phyloP scores from a whole-genome alignment of 2,329 filamentous ascomycete species.

The Rugonectria rugulosa region DNA sequence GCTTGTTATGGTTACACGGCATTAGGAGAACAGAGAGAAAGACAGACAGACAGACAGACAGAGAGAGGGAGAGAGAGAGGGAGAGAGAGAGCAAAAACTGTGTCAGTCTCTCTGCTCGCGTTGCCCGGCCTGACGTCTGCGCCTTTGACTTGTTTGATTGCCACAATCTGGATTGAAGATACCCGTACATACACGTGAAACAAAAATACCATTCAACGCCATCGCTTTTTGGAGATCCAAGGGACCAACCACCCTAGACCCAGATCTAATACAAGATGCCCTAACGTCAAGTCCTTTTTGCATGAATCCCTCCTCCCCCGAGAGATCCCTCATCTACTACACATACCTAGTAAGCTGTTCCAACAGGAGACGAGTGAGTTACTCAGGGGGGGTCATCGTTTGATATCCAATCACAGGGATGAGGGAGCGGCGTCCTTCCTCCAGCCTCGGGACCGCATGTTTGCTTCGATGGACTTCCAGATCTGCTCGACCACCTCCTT shows the following conservation, averaged over 20 bases:
- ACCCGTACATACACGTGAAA: slow-evolving; percentile 14
- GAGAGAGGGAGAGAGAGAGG: too few species aligned
- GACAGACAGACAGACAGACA: too few species aligned
- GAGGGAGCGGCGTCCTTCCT: slow-evolving; percentile 72
- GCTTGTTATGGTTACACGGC: too few species aligned
- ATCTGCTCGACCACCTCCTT: slow-evolving; percentile 91
- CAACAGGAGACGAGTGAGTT: too few species aligned
- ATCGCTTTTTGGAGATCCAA: slow-evolving; percentile 36
- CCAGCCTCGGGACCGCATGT: slow-evolving; percentile 89
- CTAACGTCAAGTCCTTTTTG: slow-evolving; percentile 10
- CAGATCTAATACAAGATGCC: slow-evolving; percentile 27
- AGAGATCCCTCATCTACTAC: too few species aligned
- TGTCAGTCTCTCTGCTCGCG: too few species aligned
- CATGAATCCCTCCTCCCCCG: slow-evolving; percentile 14
- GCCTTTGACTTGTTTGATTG: too few species aligned
- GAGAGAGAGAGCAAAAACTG: background rate
- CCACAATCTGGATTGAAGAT: too few species aligned
- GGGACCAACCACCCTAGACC: slow-evolving; percentile 22
- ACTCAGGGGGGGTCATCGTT: background rate
- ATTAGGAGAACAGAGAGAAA: too few species aligned
- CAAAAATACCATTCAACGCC: slow-evolving; percentile 38
- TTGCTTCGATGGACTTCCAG: slow-evolving; percentile 87
- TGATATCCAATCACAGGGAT: slow-evolving; percentile 50
- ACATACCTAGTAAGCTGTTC: too few species aligned
- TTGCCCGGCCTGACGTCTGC: too few species aligned